Base-by-base conservation (phyloP, 192 early-diverging fungal species). In the Powellomyces hirtus region DNA sequence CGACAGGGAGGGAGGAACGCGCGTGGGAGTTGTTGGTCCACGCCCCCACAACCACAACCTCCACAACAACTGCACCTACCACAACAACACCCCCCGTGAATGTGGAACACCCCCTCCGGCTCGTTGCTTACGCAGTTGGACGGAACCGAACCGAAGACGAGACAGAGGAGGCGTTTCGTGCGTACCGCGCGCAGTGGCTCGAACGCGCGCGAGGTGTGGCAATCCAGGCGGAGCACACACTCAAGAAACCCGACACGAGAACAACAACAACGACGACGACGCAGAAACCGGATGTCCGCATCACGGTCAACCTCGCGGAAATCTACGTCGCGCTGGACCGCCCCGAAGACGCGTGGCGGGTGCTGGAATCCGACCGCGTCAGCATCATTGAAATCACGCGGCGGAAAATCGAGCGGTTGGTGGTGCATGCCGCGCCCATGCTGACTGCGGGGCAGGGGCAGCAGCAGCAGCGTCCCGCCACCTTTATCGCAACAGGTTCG, bases 21-120 rank as follows among this genome's bases (percentile, higher is more conserved):
- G 65, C 65, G 5, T 67, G 65, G 65, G 22, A 56, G 7, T 13
- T 67, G 8, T 8, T 50, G 30, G 14, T 18, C 16, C 33, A 6
- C 13, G n/a, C 42, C 5, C 31, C 27, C 34, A 26, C 59, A 10
- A 11, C 18, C 36, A 13, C 18, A 29, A 14, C 35, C 59, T n/a
- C n/a, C n/a, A n/a, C n/a, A n/a, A n/a, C n/a, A n/a, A n/a, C n/a
- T n/a, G 31, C 26, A 16, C 31, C 27, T 24, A 26, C 59, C 18
- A 11, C 18, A 16, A 14, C 22, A 11, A 13, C 24, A 20, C 29
- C 29, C 20, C 4, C 53, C 53, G 29, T 34, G 29, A 29, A 14
- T 6, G 53, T 16, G 6, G 53, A 4, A 56, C 53, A 56, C 14
- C 53, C 18, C 16, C 16, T 56, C 53, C 53, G 53, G 16, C 18